phyloP scores from a whole-genome alignment of 192 early-diverging fungal species.

The Lunasporangiospora selenospora region DNA sequence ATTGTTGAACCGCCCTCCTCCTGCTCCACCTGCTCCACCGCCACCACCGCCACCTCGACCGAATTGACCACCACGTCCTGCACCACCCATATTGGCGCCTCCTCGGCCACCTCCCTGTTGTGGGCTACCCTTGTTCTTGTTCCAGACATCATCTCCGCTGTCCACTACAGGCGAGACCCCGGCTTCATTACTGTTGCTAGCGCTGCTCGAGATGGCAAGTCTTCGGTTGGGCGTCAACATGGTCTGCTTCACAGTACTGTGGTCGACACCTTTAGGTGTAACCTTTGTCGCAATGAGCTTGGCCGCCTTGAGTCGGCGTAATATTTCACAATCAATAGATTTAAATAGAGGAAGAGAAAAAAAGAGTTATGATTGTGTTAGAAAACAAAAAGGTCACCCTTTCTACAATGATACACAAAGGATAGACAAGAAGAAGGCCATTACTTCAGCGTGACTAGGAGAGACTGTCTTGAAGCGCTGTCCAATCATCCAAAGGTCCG shows the following conservation, averaged over 20 bases:
- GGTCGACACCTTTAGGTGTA: slow-evolving; percentile 36
- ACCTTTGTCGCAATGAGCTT: slow-evolving; percentile 31
- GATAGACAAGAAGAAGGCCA: neutral
- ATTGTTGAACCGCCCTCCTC: slow-evolving; percentile 12
- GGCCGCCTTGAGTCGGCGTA: too few species aligned
- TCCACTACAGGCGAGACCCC: too few species aligned
- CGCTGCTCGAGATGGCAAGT: too few species aligned
- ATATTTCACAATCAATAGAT: neutral
- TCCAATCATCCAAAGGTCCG: slow-evolving; percentile 43
- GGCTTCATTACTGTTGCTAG: too few species aligned
- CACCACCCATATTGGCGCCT: slow-evolving; percentile 8
- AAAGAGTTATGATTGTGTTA: neutral
- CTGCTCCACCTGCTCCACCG: slow-evolving; percentile 9
- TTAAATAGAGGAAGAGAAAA: neutral
- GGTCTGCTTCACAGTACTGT: slow-evolving; percentile 33
- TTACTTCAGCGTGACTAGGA: slow-evolving; percentile 19
- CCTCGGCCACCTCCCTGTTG: slow-evolving; percentile 1
- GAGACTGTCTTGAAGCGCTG: slow-evolving; percentile 45
- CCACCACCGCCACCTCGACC: slow-evolving; percentile 2
- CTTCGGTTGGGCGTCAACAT: slow-evolving; percentile 23
- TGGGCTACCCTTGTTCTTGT: too few species aligned
- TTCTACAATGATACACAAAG: too few species aligned
- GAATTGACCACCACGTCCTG: too few species aligned
- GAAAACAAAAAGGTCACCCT: neutral
- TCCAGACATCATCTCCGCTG: too few species aligned